Evolutionary conservation across 768 basidiomycete species (phyloP), one percentile per base, ranked within the genome.

Genomic region (Suillus discolor): DNA sequence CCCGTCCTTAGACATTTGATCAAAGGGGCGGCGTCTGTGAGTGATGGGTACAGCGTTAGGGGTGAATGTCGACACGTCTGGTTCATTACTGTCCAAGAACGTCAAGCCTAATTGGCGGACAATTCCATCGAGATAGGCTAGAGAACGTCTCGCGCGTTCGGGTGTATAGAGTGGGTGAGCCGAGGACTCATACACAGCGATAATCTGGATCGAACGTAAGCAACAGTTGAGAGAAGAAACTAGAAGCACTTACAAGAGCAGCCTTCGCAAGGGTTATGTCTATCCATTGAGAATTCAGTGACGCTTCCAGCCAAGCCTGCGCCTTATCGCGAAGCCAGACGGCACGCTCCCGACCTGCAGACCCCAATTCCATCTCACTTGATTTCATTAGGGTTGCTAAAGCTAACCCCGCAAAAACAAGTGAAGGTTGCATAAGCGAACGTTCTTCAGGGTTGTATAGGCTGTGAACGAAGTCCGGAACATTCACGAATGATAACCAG

Each of bases 161-260:
- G 84, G 79, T 25, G 82, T 83, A 72, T 92, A 84, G 51, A 84
- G 79, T 7, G 90, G 91, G 66, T 93, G 89, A 6, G 89, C 84
- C 1, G 89, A 93, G 0, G 86, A 84, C 73, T 94, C 92, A 70
- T 91, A 94, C 3, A 94, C 78, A 6, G 92, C 89, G 11, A 93
- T 81, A 59, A 94, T 86, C 91, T 91, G 66, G 41, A 5, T n/a
- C 18, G 16, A 15, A 44, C 55, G 47, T 78, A 49, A 74, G 70
- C 66, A 67, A 41, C 23, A 25, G 41, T 12, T 54, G 36, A 23
- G 39, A 28, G 8, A 38, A 23, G 15, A 15, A 9, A 42, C 8
- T 28, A 39, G 62, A 59, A 7, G 47, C 25, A 77, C 84, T 67
- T 60, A 91, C 90, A 67, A 90, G 77, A 7, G 91, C 91, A 11